phyloP scores from a whole-genome alignment of 2,329 filamentous ascomycete species.

The Aspergillus pseudoglaucus region DNA sequence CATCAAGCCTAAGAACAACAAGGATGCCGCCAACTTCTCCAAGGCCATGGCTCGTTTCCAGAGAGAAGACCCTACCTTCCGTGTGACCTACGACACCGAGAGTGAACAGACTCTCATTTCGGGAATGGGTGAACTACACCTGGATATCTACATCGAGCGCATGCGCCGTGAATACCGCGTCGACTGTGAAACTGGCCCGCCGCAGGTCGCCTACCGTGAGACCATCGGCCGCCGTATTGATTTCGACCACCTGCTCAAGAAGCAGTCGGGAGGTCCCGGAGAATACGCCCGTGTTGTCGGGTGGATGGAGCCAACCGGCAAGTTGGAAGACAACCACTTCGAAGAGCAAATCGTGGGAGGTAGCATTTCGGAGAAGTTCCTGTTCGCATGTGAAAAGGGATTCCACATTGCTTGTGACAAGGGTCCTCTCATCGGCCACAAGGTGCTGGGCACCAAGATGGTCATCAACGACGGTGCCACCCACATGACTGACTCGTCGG shows the following conservation, averaged over 20 bases:
- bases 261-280: slow-evolving; percentile 90
- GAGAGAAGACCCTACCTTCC: slow-evolving; percentile 95
- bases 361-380: slow-evolving; percentile 88
- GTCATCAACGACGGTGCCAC: slow-evolving; percentile 93
- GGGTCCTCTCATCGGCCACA: slow-evolving; percentile 87
- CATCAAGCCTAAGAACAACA: slow-evolving; percentile 90
- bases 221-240: slow-evolving; percentile 73
- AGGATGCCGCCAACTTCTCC: slow-evolving; percentile 87
- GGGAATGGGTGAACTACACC: slow-evolving; percentile 94
- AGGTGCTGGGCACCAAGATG: slow-evolving; percentile 84
- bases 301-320: slow-evolving; percentile 78
- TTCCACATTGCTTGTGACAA: slow-evolving; percentile 77
- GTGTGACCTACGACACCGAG: slow-evolving; percentile 85
- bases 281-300: slow-evolving; percentile 91
- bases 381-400: slow-evolving; percentile 90
- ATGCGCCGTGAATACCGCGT: slow-evolving; percentile 96
- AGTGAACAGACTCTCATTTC: slow-evolving; percentile 96
- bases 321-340: slow-evolving; percentile 70
- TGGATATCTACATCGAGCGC: slow-evolving; percentile 96
- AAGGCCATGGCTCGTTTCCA: slow-evolving; percentile 99
- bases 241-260: slow-evolving; percentile 91
- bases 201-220: slow-evolving; percentile 94
- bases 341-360: slow-evolving; percentile 83
- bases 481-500: slow-evolving; percentile 95
- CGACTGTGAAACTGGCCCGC: slow-evolving; percentile 90